phyloP scores from a whole-genome alignment of 371 early-diverging fungal genomes.

The Parasitella parasitica region DNA sequence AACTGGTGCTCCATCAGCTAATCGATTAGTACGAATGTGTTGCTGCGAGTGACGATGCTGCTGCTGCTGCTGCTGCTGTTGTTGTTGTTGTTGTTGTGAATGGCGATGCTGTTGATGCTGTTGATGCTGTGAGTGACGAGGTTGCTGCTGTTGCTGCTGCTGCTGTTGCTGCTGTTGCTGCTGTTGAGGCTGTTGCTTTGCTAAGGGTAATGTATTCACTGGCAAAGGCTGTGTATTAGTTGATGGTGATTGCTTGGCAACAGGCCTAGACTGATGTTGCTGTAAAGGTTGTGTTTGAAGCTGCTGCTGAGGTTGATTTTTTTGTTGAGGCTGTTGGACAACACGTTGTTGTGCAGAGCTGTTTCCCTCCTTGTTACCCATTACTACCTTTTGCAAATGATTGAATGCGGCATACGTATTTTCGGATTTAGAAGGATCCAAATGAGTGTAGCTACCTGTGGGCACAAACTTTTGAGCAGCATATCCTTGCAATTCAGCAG shows the following conservation, averaged over 20 bases:
- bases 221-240: not conserved
- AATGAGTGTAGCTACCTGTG: conserved; percentile 17
- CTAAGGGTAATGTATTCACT: not conserved
- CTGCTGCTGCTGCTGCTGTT: not conserved
- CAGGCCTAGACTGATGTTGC: not conserved
- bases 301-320: not conserved
- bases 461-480: conserved; percentile 21
- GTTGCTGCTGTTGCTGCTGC: no score
- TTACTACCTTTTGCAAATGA: conserved; percentile 12
- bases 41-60: not conserved
- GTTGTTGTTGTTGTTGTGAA: conserved; percentile 6
- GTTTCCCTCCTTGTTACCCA: not conserved
- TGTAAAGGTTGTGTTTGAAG: not conserved
- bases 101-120: not conserved
- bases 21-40: not conserved
- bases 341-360: not conserved
- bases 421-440: conserved; percentile 18
- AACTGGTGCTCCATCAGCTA: conserved; percentile 16
- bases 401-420: conserved; percentile 21
- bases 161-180: not conserved
- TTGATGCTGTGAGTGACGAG: no score
- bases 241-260: not conserved
- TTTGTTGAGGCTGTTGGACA: not conserved
- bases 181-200: not conserved
- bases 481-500: conserved; percentile 23